Conservation (phyloP, 306 rosid species). For the Prunus mongolica region DNA sequence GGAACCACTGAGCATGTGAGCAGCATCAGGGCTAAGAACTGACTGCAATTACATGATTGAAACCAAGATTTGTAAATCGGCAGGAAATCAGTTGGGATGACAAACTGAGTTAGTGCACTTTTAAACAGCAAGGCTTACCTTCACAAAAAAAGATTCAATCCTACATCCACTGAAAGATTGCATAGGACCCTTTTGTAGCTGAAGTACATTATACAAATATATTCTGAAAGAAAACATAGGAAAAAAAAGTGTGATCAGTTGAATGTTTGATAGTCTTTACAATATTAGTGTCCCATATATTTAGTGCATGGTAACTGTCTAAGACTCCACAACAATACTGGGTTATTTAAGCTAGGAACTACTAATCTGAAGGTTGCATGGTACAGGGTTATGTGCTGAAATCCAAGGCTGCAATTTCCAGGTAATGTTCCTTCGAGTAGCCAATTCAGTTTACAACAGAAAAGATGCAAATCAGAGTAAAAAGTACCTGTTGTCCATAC, state of each 20-base stretch:
- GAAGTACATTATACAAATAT: constrained; percentile 71
- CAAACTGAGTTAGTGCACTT: not conserved
- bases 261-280: not conserved
- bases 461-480: constrained; percentile 5
- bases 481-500: constrained; percentile 85
- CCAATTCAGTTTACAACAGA: constrained; percentile 2
- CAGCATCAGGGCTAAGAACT: constrained; percentile 82
- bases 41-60: constrained; percentile 53
- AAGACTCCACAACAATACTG: not conserved
- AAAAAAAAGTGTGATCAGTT: not conserved
- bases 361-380: not conserved
- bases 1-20: constrained; percentile 79
- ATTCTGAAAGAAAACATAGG: constrained; percentile 42
- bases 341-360: not conserved
- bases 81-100: not conserved
- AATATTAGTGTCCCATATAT: not conserved
- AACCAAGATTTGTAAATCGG: constrained; percentile 4
- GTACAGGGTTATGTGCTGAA: not conserved
- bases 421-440: not conserved
- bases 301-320: not conserved
- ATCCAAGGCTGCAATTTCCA: not conserved
- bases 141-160: constrained; percentile 82
- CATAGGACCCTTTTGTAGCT: constrained; percentile 79
- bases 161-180: constrained; percentile 69
- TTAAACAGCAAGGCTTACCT: constrained; percentile 43